Evolutionary conservation across 352 stramenopile genomes (phyloP), one percentile per base, ranked within the genome.

Genomic region (Globisporangium parvum): DNA sequence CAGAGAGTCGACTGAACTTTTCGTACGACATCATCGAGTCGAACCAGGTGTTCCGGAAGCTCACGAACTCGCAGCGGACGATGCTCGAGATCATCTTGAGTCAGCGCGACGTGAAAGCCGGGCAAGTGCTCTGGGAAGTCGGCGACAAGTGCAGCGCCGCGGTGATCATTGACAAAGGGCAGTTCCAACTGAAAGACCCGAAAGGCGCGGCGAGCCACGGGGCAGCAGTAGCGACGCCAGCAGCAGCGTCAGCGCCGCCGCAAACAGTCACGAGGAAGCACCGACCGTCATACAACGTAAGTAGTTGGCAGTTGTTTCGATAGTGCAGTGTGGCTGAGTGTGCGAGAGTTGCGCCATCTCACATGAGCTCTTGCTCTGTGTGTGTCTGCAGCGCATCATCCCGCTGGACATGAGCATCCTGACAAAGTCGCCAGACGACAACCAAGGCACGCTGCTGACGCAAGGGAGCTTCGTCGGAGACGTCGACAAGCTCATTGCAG

Each of bases 21-120:
- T 90, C 77, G 10, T 91, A 88, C 59, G 78, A 88, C 56, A 84
- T 83, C 15, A 83, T 96, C 23, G 77, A 89, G 53, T 70, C 73
- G 39, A 95, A 95, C 53, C 70, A 79, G 53, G 73, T 96, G 3
- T 87, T 96, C 35, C 70, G 77, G 42, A 77, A 81, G 39, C 71
- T 96, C n/a, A 93, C 80, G 11, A 60, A 76, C 37, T 75, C 79
- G 17, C 87, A 96, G 55, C 89, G 87, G 42, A 94, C 88, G n/a
- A 75, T 86, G 33, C 71, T 96, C 24, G 86, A 96, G 69, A 91
- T 90, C 47, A 77, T 91, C 14, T 51, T 92, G 23, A 75, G 68
- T 40, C 75, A 84, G 39, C 65, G 70, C 9, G 70, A 80, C 24
- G 78, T 91, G 49, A 61, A 45, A 2, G 71, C 80, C 21, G 83